Percentiles rank a stretch among this genome's conserved stretches.
Evolutionary conservation across 2,329 filamentous ascomycete genomes (phyloP).

Genomic region (Trichoderma arundinaceum): DNA sequence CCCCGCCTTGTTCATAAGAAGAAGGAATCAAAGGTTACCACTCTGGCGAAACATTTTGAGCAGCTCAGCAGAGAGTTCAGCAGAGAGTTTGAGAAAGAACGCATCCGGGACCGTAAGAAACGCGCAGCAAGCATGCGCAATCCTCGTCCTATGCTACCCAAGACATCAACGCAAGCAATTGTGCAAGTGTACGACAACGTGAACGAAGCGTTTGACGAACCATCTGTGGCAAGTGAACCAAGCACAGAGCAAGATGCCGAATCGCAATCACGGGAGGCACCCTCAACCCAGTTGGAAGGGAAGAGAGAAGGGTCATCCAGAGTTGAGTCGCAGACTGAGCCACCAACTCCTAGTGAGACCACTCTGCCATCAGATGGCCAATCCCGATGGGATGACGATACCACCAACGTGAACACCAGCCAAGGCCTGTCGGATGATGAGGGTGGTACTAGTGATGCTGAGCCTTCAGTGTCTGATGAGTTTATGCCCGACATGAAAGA

Average conservation of each 20-base stretch:
- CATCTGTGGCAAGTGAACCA: constrained; percentile 63
- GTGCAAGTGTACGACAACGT: constrained; percentile 96
- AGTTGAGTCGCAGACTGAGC: constrained; percentile 35
- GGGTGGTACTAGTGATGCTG: constrained; percentile 71
- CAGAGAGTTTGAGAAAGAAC: constrained; percentile 94
- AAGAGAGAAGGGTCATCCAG: constrained; percentile 35
- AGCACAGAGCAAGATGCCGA: constrained; percentile 35
- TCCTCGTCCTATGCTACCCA: constrained; percentile 79
- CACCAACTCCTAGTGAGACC: constrained; percentile 37
- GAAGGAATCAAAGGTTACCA: constrained; percentile 80
- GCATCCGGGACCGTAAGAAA: constrained; percentile 82
- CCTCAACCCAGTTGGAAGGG: constrained; percentile 41
- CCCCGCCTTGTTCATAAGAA: constrained; percentile 82
- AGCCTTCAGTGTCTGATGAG: constrained; percentile 72
- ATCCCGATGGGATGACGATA: constrained; percentile 39
- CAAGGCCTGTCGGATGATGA: constrained; percentile 73
- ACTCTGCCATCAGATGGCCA: constrained; percentile 37
- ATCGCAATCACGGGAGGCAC: constrained; percentile 32
- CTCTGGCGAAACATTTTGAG: constrained; percentile 94
- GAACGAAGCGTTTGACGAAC: constrained; percentile 87
- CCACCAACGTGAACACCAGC: constrained; percentile 41
- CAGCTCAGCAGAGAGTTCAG: constrained; percentile 96
- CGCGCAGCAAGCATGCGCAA: constrained; percentile 74
- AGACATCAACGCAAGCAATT: constrained; percentile 91
- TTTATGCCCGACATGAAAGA: constrained; percentile 67